Base-by-base conservation (phyloP, 2,329 filamentous ascomycete genomes). In the Ambrosiella cleistominuta region DNA sequence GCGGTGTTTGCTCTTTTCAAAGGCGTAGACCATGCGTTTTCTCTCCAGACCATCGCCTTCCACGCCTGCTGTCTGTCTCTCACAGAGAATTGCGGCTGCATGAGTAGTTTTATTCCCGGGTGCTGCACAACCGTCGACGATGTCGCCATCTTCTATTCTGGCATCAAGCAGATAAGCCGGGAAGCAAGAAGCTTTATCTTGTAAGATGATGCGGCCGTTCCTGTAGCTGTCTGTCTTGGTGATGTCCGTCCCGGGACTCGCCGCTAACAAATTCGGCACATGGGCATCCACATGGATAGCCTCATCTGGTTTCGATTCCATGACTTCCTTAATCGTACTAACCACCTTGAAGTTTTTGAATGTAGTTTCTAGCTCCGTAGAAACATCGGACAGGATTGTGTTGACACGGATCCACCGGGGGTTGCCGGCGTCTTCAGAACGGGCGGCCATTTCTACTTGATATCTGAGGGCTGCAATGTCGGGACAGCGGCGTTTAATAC, bases 71-170 rank as follows among this genome's bases (percentile, higher is more conserved):
- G 69, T 68, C 2, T 66, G 67, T 56, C 70, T 71, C 54, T 69
- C 71, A 56, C 68, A 73, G 54, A 93, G 66, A 3, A 96, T 80
- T 1, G 88, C 85, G 0, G 90, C 89, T 52, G 95, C 71, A 68
- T 97, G 93, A 7, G 91, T 97, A 1, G 93, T 97, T 71, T 98
- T 98, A 69, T 98, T 98, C 5, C 93, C 93, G 1, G 93, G 93
- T 0, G 93, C 93, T 0, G 93, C 88, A 67, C 91, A 97, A 0
- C 87, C 87, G 69, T 98, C 93, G n/a, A 97, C 80, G 7, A 94
- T 74, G 65, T 93, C 82, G 27, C 88, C 88, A 62, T 84, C 79
- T 59, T 79, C 74, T 7, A 80, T 72, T 0, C 71, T 72, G 0
- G 85, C 81, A 56, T 95, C 76, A 0, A 98, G 74, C 2, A 98